Evolutionary conservation across 176 grass and related monocot genomes (phyloP).

Genomic region (Oryza glumipatula): DNA sequence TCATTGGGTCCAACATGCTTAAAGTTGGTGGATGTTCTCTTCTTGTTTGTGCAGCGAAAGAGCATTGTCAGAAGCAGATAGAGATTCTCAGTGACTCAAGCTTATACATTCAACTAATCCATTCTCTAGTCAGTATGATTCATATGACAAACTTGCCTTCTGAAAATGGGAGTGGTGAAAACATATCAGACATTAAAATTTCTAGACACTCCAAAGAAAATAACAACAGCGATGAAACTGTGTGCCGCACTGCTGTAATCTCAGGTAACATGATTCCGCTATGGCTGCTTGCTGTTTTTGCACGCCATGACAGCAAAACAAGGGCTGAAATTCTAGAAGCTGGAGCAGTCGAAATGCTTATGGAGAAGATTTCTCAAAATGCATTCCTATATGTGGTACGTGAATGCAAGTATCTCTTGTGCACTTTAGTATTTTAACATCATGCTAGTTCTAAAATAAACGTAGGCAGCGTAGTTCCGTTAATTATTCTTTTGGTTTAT

Average conservation of each 20-base stretch:
- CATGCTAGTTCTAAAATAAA: neutral
- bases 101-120: slow-evolving; percentile 68
- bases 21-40: slow-evolving; percentile 91
- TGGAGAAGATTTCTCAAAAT: slow-evolving; percentile 85
- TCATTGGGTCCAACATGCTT: slow-evolving; percentile 68
- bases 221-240: slow-evolving; percentile 52
- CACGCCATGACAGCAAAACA: slow-evolving; percentile 67
- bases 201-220: slow-evolving; percentile 66
- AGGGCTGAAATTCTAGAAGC: slow-evolving; percentile 79
- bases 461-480: neutral
- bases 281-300: slow-evolving; percentile 91
- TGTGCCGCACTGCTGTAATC: slow-evolving; percentile 69
- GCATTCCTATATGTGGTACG: slow-evolving; percentile 83
- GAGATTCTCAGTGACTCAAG: slow-evolving; percentile 77
- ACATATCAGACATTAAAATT: slow-evolving; percentile 81
- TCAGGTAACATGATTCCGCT: slow-evolving; percentile 93
- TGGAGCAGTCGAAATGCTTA: slow-evolving; percentile 86
- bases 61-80: slow-evolving; percentile 78
- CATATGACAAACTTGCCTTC: slow-evolving; percentile 61
- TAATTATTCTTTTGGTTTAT: slow-evolving; percentile 31
- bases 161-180: slow-evolving; percentile 67
- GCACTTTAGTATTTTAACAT: slow-evolving; percentile 21
- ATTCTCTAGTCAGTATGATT: slow-evolving; percentile 90
- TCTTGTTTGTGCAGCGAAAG: slow-evolving; percentile 86
- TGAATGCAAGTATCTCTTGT: slow-evolving; percentile 38